Conservation (phyloP, 371 early-diverging fungal species). For the Smittium mucronatum region DNA sequence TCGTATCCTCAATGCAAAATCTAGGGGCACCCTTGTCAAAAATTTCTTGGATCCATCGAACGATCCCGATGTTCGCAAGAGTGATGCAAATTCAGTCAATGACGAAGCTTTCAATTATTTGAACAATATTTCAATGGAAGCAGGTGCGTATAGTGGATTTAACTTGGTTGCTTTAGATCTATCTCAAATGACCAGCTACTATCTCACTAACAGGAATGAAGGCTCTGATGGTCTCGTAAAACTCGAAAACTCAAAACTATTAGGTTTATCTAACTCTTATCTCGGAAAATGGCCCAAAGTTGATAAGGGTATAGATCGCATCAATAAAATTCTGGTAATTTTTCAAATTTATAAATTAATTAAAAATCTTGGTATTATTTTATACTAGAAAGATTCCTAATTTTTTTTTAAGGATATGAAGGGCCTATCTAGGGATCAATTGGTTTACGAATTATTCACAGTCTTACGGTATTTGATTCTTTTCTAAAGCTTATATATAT, state of each 20-base stretch:
- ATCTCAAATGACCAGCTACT: neutral
- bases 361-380: neutral
- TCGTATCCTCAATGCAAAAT: conserved; percentile 15
- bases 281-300: conserved; percentile 13
- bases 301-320: conserved; percentile 8
- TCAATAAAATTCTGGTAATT: conserved; percentile 8
- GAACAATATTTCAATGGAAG: conserved; percentile 15
- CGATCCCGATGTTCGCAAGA: too few species aligned
- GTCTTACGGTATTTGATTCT: conserved; percentile 4
- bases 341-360: too few species aligned
- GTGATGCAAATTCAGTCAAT: neutral
- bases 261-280: conserved; percentile 12
- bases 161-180: conserved; percentile 8
- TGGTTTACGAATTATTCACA: conserved; percentile 4
- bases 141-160: conserved; percentile 13
- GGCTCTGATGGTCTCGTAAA: neutral
- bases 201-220: neutral
- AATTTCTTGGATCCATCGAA: conserved; percentile 19
- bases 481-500: too few species aligned
- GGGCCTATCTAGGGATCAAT: neutral
- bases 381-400: neutral
- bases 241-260: neutral
- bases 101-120: conserved; percentile 15
- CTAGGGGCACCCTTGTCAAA: conserved; percentile 25
- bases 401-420: neutral